Conservation (phyloP, 371 early-diverging fungal species). For the Lichtheimia ramosa region DNA sequence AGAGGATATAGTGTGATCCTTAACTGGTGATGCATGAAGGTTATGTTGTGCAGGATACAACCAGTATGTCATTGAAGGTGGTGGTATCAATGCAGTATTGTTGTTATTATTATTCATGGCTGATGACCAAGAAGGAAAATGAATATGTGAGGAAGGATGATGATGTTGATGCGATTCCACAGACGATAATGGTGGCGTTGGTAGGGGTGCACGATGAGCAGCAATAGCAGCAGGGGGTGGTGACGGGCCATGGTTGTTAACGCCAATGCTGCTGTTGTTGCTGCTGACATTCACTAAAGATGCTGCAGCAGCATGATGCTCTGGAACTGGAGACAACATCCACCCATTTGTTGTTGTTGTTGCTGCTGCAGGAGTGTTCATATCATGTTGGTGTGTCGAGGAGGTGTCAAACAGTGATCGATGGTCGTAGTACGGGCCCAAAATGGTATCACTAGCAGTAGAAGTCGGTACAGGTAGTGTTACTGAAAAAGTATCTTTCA, state of each 20-base stretch:
- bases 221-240: background rate
- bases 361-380: background rate
- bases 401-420: background rate
- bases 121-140: background rate
- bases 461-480: background rate
- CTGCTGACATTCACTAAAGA: background rate
- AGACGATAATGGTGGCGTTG: background rate
- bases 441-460: background rate
- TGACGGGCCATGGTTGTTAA: background rate
- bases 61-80: too few relatives aligned
- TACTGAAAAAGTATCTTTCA: conserved; percentile 2
- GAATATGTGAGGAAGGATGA: background rate
- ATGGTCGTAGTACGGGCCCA: background rate
- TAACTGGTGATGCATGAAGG: background rate
- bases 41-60: too few relatives aligned
- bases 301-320: background rate
- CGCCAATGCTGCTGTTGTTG: conserved; percentile 1
- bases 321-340: background rate
- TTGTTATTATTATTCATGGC: too few relatives aligned
- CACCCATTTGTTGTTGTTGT: background rate
- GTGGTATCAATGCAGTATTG: too few relatives aligned
- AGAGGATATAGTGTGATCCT: background rate
- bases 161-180: background rate
- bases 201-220: background rate
- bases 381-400: background rate